A percentile compares a stretch with the other conserved stretches of the same genome.
Evolutionary conservation across 306 rosid species (phyloP).

Genomic region (Gastrolobium villosum): DNA sequence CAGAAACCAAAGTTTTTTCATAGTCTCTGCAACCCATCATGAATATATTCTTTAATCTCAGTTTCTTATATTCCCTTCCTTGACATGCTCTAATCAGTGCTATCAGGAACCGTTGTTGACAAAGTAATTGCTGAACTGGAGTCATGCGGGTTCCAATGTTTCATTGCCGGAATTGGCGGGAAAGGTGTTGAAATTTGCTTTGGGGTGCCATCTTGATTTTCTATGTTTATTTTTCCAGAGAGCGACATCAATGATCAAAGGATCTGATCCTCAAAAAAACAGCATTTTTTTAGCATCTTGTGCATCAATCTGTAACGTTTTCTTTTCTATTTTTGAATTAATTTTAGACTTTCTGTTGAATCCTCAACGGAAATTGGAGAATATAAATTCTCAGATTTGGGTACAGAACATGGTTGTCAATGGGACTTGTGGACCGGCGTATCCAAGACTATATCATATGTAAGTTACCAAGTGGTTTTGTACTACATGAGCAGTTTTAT

Average conservation of each 20-base stretch:
- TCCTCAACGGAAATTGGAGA: neutral
- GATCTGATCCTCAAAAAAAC: constrained; percentile 46
- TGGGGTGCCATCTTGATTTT: constrained; percentile 64
- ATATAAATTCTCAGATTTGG: constrained; percentile 1
- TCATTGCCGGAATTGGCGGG: constrained; percentile 83
- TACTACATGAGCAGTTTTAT: neutral
- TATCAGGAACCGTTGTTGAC: constrained; percentile 78
- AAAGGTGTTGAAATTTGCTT: constrained; percentile 77
- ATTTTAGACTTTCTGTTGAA: constrained; percentile 16
- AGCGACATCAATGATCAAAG: constrained; percentile 28
- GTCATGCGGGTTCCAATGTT: constrained; percentile 87
- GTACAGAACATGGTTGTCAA: neutral
- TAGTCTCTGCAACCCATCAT: neutral
- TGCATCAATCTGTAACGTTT: constrained; percentile 22
- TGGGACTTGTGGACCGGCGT: neutral
- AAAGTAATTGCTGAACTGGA: constrained; percentile 81
- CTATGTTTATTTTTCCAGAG: constrained; percentile 11
- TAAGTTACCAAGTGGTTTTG: neutral
- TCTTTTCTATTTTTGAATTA: constrained; percentile 2
- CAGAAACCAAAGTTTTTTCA: neutral
- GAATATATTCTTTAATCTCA: neutral
- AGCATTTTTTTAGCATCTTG: constrained; percentile 34
- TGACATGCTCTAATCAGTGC: constrained; percentile 72
- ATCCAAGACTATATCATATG: neutral
- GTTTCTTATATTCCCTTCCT: constrained; percentile 52